Conservation (phyloP, 2,329 filamentous ascomycete species). For the Epichloe brachyelytri region DNA sequence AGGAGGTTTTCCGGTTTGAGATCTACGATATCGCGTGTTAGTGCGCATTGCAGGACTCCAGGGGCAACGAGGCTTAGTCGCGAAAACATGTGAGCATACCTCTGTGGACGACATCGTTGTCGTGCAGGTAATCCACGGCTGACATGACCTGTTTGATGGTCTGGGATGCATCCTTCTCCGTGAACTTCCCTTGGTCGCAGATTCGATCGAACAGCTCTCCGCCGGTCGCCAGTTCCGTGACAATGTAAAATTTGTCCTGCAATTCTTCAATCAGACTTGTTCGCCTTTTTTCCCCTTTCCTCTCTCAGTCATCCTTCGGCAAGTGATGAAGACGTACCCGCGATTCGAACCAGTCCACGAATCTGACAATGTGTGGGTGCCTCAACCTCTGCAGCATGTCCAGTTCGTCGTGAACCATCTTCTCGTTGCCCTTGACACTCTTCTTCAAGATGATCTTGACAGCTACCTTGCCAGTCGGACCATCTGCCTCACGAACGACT, state of each 20-base stretch:
- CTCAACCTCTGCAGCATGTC: conserved; percentile 82
- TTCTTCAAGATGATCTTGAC: conserved; percentile 99
- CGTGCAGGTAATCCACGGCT: conserved; percentile 88
- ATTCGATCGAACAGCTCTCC: conserved; percentile 97
- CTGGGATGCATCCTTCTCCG: conserved; percentile 91
- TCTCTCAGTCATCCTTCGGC: no score
- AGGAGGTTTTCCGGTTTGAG: conserved; percentile 96
- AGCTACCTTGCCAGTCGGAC: conserved; percentile 72
- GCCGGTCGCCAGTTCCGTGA: conserved; percentile 89
- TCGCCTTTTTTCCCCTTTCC: background rate
- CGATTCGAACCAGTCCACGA: conserved; percentile 98
- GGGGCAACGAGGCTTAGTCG: background rate
- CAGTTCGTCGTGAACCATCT: conserved; percentile 97
- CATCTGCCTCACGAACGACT: conserved; percentile 90
- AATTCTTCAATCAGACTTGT: background rate
- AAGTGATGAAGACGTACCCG: conserved; percentile 44
- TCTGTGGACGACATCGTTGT: conserved; percentile 91
- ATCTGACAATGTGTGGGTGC: conserved; percentile 92
- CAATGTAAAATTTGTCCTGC: conserved; percentile 98
- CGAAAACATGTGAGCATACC: conserved; percentile 39
- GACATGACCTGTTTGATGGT: conserved; percentile 90
- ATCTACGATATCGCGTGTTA: conserved; percentile 40
- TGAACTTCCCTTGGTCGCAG: conserved; percentile 95
- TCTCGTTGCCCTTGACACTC: conserved; percentile 95
- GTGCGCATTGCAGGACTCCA: background rate